Evolutionary conservation across 768 basidiomycete species (phyloP), one percentile per base, ranked within the genome.

Genomic region (Lactarius evosmus): DNA sequence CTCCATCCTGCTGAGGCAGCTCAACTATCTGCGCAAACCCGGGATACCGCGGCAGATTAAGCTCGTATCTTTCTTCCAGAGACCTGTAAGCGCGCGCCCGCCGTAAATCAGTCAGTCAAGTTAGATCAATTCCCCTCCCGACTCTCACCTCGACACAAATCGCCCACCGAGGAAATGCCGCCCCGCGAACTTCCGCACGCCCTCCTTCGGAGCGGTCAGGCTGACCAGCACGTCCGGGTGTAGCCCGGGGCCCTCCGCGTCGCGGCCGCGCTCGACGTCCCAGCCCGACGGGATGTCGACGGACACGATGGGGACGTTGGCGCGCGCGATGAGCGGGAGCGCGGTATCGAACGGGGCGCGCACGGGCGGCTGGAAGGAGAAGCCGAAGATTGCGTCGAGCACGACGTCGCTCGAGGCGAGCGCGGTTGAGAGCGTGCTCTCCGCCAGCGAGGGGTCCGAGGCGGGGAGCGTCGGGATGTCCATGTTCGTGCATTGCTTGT

Each of bases 231-330:
- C 89, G 60, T 91, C 84, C 0, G 96, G 90, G 19, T 83, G 75
- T 56, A 98, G 76, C 0, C 83, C 90, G 17, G 79, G 74, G 17
- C 78, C 82, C 52, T 74, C 78, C 4, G 75, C 78, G 56, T 82
- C 83, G 2, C n/a, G n/a, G n/a, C 96, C 96, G 25, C 80, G 76
- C 69, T 95, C 92, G 27, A 98, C 93, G 70, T 95, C 86, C 97
- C 97, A 99, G 8, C 95, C 97, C 1, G 90, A 93, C 0, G 97
- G 97, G 54, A 99, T 94, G 74, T 99, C 97, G 3, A 99, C 89
- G 2, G 91, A 93, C 30, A 99, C 84, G 70, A 98, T 90, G 0
- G 97, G 95, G 16, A 92, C 78, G 7, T 79, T 74, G 4, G 87
- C 86, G 17, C 79, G 71, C 1, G 82, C 78, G 50, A 97, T 76